Evolutionary conservation across 768 basidiomycete species (phyloP).

Genomic region (Suillus luteus): DNA sequence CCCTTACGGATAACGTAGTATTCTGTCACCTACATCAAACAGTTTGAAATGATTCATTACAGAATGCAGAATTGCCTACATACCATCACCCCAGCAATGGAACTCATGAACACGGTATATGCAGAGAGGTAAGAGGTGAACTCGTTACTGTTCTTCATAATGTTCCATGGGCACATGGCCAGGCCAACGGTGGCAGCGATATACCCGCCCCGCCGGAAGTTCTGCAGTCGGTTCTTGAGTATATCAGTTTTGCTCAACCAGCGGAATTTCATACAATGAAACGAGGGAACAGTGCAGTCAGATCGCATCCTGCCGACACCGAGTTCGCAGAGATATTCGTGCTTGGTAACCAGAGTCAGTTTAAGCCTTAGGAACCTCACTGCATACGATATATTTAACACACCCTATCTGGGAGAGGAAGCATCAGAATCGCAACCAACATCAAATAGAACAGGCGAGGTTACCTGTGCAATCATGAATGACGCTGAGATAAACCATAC

Average conservation of each 20-base stretch:
- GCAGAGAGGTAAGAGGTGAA: slow-evolving; percentile 84
- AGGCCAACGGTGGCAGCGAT: slow-evolving; percentile 78
- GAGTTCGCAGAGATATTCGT: slow-evolving; percentile 85
- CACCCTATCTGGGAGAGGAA: slow-evolving; percentile 30
- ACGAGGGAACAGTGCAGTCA: slow-evolving; percentile 76
- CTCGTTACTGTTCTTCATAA: slow-evolving; percentile 69
- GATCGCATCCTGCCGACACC: slow-evolving; percentile 80
- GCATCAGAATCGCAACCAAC: slow-evolving; percentile 13
- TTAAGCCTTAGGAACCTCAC: slow-evolving; percentile 9
- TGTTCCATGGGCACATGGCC: slow-evolving; percentile 76
- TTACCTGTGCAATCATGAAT: slow-evolving; percentile 77
- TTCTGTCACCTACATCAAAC: slow-evolving; percentile 61
- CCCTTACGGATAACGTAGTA: slow-evolving; percentile 76
- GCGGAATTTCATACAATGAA: slow-evolving; percentile 54
- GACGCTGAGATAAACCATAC: slow-evolving; percentile 79
- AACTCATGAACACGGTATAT: slow-evolving; percentile 80
- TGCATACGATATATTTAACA: slow-evolving; percentile 20
- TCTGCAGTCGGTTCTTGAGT: slow-evolving; percentile 38
- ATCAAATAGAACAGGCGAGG: slow-evolving; percentile 3
- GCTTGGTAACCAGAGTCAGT: slow-evolving; percentile 34
- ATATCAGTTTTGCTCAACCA: slow-evolving; percentile 9
- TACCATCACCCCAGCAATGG: slow-evolving; percentile 82
- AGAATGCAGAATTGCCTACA: slow-evolving; percentile 15
- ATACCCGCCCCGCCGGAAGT: slow-evolving; percentile 84
- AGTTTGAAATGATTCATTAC: not conserved